A percentile compares a stretch with the other conserved stretches of the same genome.
Evolutionary conservation across 176 grass and related monocot genomes (phyloP).

Genomic region (Avena eriantha): DNA sequence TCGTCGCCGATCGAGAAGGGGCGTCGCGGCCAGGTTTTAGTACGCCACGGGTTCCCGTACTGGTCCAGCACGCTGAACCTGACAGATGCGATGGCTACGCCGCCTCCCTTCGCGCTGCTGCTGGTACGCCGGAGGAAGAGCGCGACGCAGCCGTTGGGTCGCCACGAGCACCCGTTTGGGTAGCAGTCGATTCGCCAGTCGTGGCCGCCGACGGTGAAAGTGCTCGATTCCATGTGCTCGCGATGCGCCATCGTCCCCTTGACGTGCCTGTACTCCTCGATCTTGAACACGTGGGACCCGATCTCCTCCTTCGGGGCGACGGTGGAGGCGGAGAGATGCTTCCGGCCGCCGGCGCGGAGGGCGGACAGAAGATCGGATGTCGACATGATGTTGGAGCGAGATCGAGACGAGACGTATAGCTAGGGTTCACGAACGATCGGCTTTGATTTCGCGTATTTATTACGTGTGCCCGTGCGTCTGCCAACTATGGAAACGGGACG

Average conservation of each 20-base stretch:
- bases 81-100: not conserved
- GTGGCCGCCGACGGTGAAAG: conserved; percentile 15
- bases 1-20: conserved; percentile 9
- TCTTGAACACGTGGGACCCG: conserved; percentile 7
- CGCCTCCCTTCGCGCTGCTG: not conserved
- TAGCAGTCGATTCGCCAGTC: conserved; percentile 15
- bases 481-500: not conserved
- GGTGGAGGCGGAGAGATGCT: not conserved
- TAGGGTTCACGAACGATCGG: not conserved
- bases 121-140: conserved; percentile 21
- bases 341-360: conserved; percentile 19
- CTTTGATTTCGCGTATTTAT: not conserved
- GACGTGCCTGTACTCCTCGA: not conserved
- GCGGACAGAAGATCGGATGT: not conserved
- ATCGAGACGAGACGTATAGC: not conserved
- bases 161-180: conserved; percentile 1
- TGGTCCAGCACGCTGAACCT: conserved; percentile 17
- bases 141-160: not conserved
- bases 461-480: too few species aligned
- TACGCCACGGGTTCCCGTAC: conserved; percentile 4
- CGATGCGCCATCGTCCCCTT: not conserved
- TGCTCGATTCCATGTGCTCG: not conserved
- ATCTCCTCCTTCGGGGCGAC: not conserved
- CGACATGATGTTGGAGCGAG: not conserved
- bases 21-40: not conserved